These are phyloP conservation scores for Hypoxylon sp. DNA, from an alignment of 2,329 filamentous ascomycete species.

Conservation along the genomic window DNA sequence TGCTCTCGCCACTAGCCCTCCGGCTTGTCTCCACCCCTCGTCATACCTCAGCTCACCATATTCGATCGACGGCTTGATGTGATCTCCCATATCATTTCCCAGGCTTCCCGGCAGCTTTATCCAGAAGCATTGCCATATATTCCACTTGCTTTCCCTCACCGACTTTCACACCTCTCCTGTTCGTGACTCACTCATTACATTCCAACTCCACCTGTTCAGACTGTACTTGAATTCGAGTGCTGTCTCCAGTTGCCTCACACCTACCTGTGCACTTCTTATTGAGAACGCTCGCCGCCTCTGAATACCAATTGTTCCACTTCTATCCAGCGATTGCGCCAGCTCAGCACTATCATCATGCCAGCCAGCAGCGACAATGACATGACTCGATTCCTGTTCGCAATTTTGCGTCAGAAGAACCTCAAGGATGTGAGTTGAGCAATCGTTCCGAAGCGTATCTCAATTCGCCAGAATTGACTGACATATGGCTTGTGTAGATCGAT, in stretches of 20 bases:
- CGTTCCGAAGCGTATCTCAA: neutral
- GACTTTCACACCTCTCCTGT: slow-evolving; percentile 56
- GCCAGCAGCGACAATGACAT: slow-evolving; percentile 70
- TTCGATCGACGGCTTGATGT: slow-evolving; percentile 51
- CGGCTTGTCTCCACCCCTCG: slow-evolving; percentile 45
- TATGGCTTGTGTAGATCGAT: slow-evolving; percentile 64
- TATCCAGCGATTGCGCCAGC: slow-evolving; percentile 26
- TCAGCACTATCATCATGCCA: slow-evolving; percentile 60
- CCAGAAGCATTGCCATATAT: slow-evolving; percentile 57
- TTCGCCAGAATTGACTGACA: slow-evolving; percentile 34
- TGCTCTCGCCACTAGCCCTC: slow-evolving; percentile 41
- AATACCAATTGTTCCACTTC: slow-evolving; percentile 17
- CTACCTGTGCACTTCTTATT: slow-evolving; percentile 52
- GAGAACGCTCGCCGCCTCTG: slow-evolving; percentile 41
- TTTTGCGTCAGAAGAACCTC: slow-evolving; percentile 71
- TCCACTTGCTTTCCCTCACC: slow-evolving; percentile 58
- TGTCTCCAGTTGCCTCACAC: slow-evolving; percentile 45
- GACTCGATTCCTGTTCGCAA: slow-evolving; percentile 72
- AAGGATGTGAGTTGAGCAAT: slow-evolving; percentile 67
- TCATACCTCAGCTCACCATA: slow-evolving; percentile 49
- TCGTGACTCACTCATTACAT: slow-evolving; percentile 59
- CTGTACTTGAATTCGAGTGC: slow-evolving; percentile 44
- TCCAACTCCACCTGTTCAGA: slow-evolving; percentile 53
- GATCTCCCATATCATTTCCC: slow-evolving; percentile 50
- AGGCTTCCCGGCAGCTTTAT: slow-evolving; percentile 50